Conservation (phyloP, 345 rosid species). For the Hirschfeldia incana region DNA sequence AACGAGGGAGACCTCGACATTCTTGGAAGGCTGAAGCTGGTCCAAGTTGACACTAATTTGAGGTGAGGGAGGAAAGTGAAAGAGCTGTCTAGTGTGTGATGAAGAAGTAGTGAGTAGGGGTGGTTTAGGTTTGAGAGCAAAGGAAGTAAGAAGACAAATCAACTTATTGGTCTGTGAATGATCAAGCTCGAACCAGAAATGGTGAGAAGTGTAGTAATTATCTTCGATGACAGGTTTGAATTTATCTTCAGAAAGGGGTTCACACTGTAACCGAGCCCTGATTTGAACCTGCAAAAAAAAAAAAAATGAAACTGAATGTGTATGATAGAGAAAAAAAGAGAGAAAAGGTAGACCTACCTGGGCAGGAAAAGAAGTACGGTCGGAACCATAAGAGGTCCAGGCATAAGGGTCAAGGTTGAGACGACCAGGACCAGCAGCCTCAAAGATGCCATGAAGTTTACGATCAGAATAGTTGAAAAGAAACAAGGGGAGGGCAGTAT, state of each 20-base stretch:
- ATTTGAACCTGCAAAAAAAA: slow-evolving; percentile 57
- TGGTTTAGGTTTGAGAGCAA: slow-evolving; percentile 40
- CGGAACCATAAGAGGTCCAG: slow-evolving; percentile 63
- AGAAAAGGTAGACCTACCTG: slow-evolving; percentile 45
- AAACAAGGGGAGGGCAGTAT: slow-evolving; percentile 68
- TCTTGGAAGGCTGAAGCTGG: slow-evolving; percentile 17
- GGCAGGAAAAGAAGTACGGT: slow-evolving; percentile 64
- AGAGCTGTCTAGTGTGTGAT: slow-evolving; percentile 13
- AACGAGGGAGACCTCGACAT: slow-evolving; percentile 14
- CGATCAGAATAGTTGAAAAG: slow-evolving; percentile 79
- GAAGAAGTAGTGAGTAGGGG: slow-evolving; percentile 14
- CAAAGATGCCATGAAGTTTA: slow-evolving; percentile 74
- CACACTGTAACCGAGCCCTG: slow-evolving; percentile 51
- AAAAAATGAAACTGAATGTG: too few species aligned
- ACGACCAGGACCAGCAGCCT: slow-evolving; percentile 71
- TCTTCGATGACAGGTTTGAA: slow-evolving; percentile 54
- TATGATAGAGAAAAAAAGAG: background rate
- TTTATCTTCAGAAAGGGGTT: slow-evolving; percentile 65
- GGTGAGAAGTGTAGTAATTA: slow-evolving; percentile 54
- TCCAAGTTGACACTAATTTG: slow-evolving; percentile 36
- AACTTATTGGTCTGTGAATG: slow-evolving; percentile 61
- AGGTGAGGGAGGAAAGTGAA: slow-evolving; percentile 33
- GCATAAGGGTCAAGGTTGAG: slow-evolving; percentile 70
- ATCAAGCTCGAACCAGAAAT: slow-evolving; percentile 87
- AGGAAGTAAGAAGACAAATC: slow-evolving; percentile 52